Base-by-base conservation (phyloP, 164 flowering plant species). In the Berberis vulgaris region DNA sequence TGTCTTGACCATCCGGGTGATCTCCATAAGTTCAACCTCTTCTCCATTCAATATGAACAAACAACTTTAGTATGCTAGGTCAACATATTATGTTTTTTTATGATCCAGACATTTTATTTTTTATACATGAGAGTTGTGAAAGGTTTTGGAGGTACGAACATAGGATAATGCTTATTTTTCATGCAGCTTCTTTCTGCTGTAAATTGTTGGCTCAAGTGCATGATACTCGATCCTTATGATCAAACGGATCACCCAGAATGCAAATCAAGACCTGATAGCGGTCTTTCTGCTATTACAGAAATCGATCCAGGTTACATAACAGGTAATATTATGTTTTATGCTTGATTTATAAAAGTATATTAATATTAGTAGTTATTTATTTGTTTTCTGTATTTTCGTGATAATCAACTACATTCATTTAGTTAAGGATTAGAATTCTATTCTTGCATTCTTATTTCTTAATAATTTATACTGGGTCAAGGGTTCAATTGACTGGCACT, bases 301-400 rank as follows among this genome's bases (percentile, higher is more conserved):
- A 84, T 94, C 68, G 97, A 91, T 76, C 98, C 98, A 1, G 98
- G 98, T 52, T 94, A 94, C 62, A 94, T 94, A 65, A 94, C 98
- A 66, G 98, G 98, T 83, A 75, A 43, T 41, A 41, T 9, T 26
- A 26, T 26, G 26, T 26, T 26, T 26, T 26, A 26, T 26, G 26
- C 26, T 26, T 26, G 26, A 26, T 26, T 26, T 26, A 26, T 26
- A 26, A 26, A 26, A 26, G 26, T 26, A 26, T 26, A 26, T 26
- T 26, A 26, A 26, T 26, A 26, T 26, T 26, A 26, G 26, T 26
- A 26, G 26, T 26, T 26, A 26, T 26, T 26, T 26, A 26, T 26
- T 26, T 26, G 26, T 26, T 26, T 26, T 26, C 26, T 26, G 26
- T 26, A 26, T 26, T 26, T 26, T 26, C 26, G 26, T 26, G 26